A percentile compares a stretch with the other conserved stretches of the same genome.
phyloP scores from a whole-genome alignment of 805 yeast species.

The Komagataella ulmi region DNA sequence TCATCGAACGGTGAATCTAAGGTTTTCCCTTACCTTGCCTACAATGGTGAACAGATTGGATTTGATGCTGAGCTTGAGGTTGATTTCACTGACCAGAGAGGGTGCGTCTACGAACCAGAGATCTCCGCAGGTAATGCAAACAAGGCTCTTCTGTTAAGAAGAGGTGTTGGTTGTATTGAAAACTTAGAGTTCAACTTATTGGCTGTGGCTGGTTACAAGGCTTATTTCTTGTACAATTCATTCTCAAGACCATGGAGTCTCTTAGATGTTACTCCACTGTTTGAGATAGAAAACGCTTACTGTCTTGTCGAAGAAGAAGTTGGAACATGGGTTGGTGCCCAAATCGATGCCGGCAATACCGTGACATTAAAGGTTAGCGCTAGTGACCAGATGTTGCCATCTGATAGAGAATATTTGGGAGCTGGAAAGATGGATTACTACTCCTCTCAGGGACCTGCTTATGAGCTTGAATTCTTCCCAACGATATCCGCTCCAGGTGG shows the following conservation, averaged over 20 bases:
- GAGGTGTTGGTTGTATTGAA: slow-evolving; percentile 1
- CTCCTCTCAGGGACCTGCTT: slow-evolving; percentile 11
- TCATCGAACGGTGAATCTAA: slow-evolving; percentile 2
- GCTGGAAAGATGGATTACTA: slow-evolving; percentile 6
- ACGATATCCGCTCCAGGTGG: slow-evolving; percentile 11
- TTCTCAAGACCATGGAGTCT: neutral
- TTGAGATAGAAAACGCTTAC: neutral
- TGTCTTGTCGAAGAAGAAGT: slow-evolving; percentile 2
- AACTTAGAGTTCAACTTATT: neutral
- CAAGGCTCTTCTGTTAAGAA: neutral
- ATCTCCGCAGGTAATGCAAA: neutral
- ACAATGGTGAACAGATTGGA: neutral
- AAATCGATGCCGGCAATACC: slow-evolving; percentile 1
- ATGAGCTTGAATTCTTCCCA: slow-evolving; percentile 9
- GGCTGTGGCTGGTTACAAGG: neutral
- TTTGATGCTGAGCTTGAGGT: slow-evolving; percentile 1
- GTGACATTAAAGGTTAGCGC: neutral
- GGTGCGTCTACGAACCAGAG: neutral
- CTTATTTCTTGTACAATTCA: slow-evolving; percentile 1
- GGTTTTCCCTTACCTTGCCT: neutral
- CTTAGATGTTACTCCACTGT: neutral
- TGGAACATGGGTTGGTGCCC: slow-evolving; percentile 4
- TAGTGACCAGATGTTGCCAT: neutral
- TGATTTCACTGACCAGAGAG: neutral
- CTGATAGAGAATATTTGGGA: slow-evolving; percentile 1